These are phyloP conservation scores for Xylaria polymorpha DNA, from an alignment of 2,329 filamentous ascomycete species.

Conservation along the genomic window DNA sequence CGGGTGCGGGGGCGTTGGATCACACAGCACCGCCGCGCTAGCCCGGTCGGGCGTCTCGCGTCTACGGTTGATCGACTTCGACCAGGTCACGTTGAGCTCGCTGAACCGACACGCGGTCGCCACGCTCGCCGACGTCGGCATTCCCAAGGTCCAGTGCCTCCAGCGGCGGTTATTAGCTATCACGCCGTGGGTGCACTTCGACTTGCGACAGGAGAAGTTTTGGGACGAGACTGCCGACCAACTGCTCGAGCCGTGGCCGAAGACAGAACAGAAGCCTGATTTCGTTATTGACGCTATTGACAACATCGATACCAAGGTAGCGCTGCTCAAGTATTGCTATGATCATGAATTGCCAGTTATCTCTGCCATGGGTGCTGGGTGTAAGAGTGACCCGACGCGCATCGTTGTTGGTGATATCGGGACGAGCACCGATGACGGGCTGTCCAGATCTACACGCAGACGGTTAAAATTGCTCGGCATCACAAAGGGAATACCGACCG, in stretches of 20 bases:
- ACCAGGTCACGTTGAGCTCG: slow-evolving; percentile 94
- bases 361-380: slow-evolving; percentile 95
- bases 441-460: slow-evolving; percentile 86
- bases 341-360: slow-evolving; percentile 83
- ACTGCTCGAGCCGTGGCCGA: slow-evolving; percentile 75
- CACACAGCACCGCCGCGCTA: slow-evolving; percentile 87
- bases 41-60: slow-evolving; percentile 90
- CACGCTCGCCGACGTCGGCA: slow-evolving; percentile 92
- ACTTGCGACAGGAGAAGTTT: slow-evolving; percentile 87
- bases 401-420: slow-evolving; percentile 94
- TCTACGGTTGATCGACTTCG: slow-evolving; percentile 92
- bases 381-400: slow-evolving; percentile 86
- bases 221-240: slow-evolving; percentile 71
- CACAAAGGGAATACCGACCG: slow-evolving; percentile 85
- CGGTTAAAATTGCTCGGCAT: slow-evolving; percentile 82
- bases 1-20: slow-evolving; percentile 93
- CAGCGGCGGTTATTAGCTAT: slow-evolving; percentile 84
- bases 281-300: slow-evolving; percentile 98
- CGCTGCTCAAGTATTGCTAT: slow-evolving; percentile 87
- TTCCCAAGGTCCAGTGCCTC: slow-evolving; percentile 89
- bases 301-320: slow-evolving; percentile 97
- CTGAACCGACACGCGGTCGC: slow-evolving; percentile 96
- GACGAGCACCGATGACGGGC: slow-evolving; percentile 84
- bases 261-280: slow-evolving; percentile 73
- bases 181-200: slow-evolving; percentile 90